Evolutionary conservation across 768 basidiomycete genomes (phyloP), one percentile per base, ranked within the genome.

Genomic region (Auricularia sp.): DNA sequence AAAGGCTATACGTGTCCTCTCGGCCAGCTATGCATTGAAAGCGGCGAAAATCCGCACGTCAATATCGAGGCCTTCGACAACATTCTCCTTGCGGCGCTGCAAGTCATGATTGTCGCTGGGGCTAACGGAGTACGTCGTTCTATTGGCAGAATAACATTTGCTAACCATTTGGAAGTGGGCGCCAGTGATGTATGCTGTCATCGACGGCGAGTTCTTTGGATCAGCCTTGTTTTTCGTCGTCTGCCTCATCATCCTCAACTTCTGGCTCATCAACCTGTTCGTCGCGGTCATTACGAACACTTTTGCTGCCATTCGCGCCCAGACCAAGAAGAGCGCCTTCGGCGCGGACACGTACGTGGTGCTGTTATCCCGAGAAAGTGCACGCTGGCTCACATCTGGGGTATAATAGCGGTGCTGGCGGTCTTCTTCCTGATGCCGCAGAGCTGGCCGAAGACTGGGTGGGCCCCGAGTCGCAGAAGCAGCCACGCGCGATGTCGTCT

Each of bases 281-380:
- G 92, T 97, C 64, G 94, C 95, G 18, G 94, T 97, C n/a, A 95
- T 96, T 67, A 92, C 93, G 35, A 90, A 93, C 71, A 91, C 92
- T 0, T 98, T 98, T 73, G 85, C 85, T 18, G 90, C 89, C 16
- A 97, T 97, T 66, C 80, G 92, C 42, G 81, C 85, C 3, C 87
- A 92, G 70, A 97, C 95, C 2, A 84, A 87, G 73, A 89, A 88
- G 73, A 94, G 91, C 73, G 96, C 95, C 0, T 98, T 98, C 73
- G 94, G 93, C 42, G 92, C 92, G 36, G 85, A 70, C 11, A 65
- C 69, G 78, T 75, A 29, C 61, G 75, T 70, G 0, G 24, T 29
- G 29, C 61, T 18, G 37, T 58, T 77, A 10, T 68, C 72, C 13
- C 76, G 77, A 63, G 69, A 73, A 8, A 89, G 85, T 68, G 69